Evolutionary conservation across 2,329 filamentous ascomycete species (phyloP).

Genomic region (Ophiostoma tasmaniense): DNA sequence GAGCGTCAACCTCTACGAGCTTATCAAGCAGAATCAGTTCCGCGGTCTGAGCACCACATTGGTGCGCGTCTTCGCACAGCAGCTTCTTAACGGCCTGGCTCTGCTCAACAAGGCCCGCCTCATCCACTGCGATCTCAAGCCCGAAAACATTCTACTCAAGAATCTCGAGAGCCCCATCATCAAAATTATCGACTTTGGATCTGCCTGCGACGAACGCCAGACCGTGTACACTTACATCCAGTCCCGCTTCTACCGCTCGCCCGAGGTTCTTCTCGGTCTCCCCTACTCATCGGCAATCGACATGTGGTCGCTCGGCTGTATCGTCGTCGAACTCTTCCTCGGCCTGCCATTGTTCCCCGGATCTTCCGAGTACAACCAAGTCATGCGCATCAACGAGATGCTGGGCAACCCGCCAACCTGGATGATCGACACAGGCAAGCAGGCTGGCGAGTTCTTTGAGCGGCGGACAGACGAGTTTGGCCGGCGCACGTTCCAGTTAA

Average conservation of each 20-base stretch:
- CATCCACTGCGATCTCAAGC: conserved; percentile 97
- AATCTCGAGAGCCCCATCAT: conserved; percentile 98
- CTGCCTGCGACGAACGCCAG: conserved; percentile 93
- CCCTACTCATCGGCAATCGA: conserved; percentile 98
- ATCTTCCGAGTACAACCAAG: conserved; percentile 97
- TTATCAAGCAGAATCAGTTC: conserved; percentile 99
- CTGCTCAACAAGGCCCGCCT: conserved; percentile 91
- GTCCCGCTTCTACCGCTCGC: conserved; percentile 94
- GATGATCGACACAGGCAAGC: conserved; percentile 99
- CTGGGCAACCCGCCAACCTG: conserved; percentile 90
- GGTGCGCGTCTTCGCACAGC: conserved; percentile 94
- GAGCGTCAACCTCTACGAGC: conserved; percentile 94
- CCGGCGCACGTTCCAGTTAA: conserved; percentile 79
- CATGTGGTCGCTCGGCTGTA: conserved; percentile 99
- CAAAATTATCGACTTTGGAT: conserved; percentile 99
- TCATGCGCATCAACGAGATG: conserved; percentile 96
- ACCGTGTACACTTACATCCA: conserved; percentile 99
- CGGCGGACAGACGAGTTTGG: conserved; percentile 88
- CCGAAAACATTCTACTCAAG: conserved; percentile 94
- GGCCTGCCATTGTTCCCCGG: conserved; percentile 91
- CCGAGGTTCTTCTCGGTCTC: conserved; percentile 87
- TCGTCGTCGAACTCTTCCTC: conserved; percentile 94
- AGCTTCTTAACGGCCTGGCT: conserved; percentile 84
- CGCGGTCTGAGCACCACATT: conserved; percentile 92
- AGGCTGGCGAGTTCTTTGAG: conserved; percentile 94